Percentiles rank a stretch among this genome's conserved stretches.
phyloP scores from a whole-genome alignment of 2,329 filamentous ascomycete species.

The Daldinia sp. region DNA sequence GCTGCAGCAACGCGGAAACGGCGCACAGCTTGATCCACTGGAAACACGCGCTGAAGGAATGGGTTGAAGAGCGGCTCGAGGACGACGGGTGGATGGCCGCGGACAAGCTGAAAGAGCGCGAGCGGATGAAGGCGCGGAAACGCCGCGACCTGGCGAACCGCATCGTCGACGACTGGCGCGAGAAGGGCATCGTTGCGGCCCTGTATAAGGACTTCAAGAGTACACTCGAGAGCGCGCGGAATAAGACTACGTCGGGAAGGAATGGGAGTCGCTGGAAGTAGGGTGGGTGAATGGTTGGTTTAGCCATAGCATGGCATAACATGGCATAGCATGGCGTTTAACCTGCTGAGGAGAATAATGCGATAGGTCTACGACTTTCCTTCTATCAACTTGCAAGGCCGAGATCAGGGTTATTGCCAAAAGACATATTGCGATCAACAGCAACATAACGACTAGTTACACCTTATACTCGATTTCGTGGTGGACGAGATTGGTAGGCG shows the following conservation, averaged over 20 bases:
- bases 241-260: slow-evolving; percentile 54
- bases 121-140: slow-evolving; percentile 70
- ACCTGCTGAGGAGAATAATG: background rate
- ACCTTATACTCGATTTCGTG: background rate
- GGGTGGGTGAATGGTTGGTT: background rate
- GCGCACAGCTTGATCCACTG: slow-evolving; percentile 81
- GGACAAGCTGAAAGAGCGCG: slow-evolving; percentile 69
- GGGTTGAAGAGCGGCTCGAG: slow-evolving; percentile 73
- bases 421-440: background rate
- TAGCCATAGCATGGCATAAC: background rate
- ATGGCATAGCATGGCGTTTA: too few relatives aligned
- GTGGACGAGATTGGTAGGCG: background rate
- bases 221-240: slow-evolving; percentile 69
- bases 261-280: slow-evolving; percentile 31
- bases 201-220: slow-evolving; percentile 76
- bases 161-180: slow-evolving; percentile 74
- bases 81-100: slow-evolving; percentile 68
- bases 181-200: slow-evolving; percentile 67
- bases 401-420: background rate
- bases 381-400: background rate
- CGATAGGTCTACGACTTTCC: background rate
- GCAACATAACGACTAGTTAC: background rate
- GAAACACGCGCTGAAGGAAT: slow-evolving; percentile 79
- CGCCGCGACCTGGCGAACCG: slow-evolving; percentile 70
- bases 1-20: slow-evolving; percentile 69